These are phyloP conservation scores for Hyaloperonospora arabidopsidis DNA, from an alignment of 352 stramenopile genomes.

Conservation along the genomic window DNA sequence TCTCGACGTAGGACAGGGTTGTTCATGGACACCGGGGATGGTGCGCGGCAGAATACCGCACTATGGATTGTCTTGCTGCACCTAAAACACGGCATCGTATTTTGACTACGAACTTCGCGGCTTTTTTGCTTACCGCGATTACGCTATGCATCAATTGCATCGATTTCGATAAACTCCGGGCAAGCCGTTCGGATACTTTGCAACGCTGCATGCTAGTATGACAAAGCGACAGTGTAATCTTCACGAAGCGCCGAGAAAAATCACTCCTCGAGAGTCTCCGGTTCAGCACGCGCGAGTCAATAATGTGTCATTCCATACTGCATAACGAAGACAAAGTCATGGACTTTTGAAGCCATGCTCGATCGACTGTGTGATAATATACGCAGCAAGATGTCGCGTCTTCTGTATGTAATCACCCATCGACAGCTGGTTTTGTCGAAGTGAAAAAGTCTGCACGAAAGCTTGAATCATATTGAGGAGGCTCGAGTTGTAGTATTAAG, in stretches of 20 bases:
- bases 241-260: background rate
- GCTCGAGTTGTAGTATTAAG: background rate
- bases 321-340: background rate
- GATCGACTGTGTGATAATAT: background rate
- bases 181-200: no score
- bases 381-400: no score
- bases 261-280: background rate
- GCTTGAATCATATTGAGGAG: background rate
- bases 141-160: background rate
- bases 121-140: background rate
- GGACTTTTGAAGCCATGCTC: background rate
- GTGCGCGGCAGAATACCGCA: background rate
- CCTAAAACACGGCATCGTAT: background rate
- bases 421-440: no score
- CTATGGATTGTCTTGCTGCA: background rate
- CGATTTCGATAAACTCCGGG: no score
- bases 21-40: background rate
- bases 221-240: background rate
- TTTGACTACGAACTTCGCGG: background rate
- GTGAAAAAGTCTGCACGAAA: background rate
- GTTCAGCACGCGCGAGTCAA: background rate
- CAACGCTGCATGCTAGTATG: no score
- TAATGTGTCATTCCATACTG: background rate
- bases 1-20: background rate
- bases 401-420: no score